A percentile compares a stretch with the other conserved stretches of the same genome.
Conservation (phyloP, 2,329 filamentous ascomycete species). For the Sporothrix phasma region DNA sequence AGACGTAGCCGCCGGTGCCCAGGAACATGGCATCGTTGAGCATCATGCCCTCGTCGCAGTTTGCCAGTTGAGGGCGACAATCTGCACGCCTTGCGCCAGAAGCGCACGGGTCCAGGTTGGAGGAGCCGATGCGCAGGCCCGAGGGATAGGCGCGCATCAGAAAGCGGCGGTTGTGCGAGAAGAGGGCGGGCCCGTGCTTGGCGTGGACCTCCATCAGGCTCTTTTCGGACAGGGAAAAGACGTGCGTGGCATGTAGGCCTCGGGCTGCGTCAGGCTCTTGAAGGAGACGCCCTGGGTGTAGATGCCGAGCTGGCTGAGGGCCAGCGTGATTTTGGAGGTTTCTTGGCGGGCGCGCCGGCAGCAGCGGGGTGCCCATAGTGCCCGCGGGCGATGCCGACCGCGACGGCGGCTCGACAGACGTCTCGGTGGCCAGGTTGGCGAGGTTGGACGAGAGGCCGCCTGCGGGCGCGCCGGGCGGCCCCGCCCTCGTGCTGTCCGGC, state of each 20-base stretch:
- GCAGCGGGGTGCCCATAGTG: neutral
- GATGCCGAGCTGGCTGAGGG: slow-evolving; percentile 65
- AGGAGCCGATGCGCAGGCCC: slow-evolving; percentile 69
- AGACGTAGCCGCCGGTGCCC: slow-evolving; percentile 70
- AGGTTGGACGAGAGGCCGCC: slow-evolving; percentile 1
- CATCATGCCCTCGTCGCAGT: slow-evolving; percentile 88
- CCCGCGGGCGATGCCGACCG: slow-evolving; percentile 20
- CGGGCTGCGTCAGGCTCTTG: slow-evolving; percentile 64
- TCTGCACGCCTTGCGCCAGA: slow-evolving; percentile 87
- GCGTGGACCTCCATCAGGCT: slow-evolving; percentile 52
- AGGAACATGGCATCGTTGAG: slow-evolving; percentile 61
- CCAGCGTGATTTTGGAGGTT: slow-evolving; percentile 58
- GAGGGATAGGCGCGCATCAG: slow-evolving; percentile 86
- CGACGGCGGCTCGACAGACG: slow-evolving; percentile 10
- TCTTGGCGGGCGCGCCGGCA: slow-evolving; percentile 32
- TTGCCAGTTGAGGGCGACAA: slow-evolving; percentile 93
- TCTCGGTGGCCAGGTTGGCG: slow-evolving; percentile 8
- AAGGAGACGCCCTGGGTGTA: slow-evolving; percentile 81
- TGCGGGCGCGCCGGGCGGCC: too few relatives aligned
- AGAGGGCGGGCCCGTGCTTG: slow-evolving; percentile 44
- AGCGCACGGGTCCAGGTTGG: slow-evolving; percentile 75
- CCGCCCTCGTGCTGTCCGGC: slow-evolving; percentile 15
- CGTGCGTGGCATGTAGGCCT: slow-evolving; percentile 54
- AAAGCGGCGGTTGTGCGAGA: slow-evolving; percentile 71
- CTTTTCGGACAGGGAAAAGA: slow-evolving; percentile 58